Conservation (phyloP, 441 rosid genomes). For the Brassica hybrid region DNA sequence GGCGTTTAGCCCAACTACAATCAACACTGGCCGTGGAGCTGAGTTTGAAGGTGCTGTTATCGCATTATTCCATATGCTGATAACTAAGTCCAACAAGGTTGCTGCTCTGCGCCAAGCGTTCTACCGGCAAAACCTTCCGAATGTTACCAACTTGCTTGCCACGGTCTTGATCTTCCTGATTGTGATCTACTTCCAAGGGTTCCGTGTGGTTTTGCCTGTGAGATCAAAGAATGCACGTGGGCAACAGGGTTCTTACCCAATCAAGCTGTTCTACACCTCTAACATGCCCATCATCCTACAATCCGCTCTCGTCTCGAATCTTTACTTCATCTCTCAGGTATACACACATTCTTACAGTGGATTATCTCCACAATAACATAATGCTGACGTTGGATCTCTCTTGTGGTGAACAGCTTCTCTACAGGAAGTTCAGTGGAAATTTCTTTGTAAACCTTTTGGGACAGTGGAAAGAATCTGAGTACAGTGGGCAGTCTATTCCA, state of each 20-base stretch:
- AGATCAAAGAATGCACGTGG: slow-evolving; percentile 49
- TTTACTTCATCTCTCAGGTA: slow-evolving; percentile 97
- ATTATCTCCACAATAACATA: background rate
- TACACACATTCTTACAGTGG: background rate
- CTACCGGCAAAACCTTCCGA: slow-evolving; percentile 96
- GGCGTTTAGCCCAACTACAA: slow-evolving; percentile 95
- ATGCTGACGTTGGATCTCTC: slow-evolving; percentile 12
- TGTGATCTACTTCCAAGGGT: slow-evolving; percentile 49
- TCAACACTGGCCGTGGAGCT: too few relatives aligned
- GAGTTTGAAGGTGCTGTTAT: slow-evolving; percentile 98
- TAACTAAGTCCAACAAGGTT: slow-evolving; percentile 83
- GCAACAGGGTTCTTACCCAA: slow-evolving; percentile 95
- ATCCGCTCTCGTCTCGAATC: slow-evolving; percentile 91
- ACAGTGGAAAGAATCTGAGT: too few relatives aligned
- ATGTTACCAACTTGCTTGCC: slow-evolving; percentile 83
- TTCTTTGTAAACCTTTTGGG: too few relatives aligned
- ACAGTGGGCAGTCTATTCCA: slow-evolving; percentile 86
- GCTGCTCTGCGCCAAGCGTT: slow-evolving; percentile 90
- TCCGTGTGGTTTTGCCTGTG: slow-evolving; percentile 45
- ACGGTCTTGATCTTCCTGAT: too few relatives aligned
- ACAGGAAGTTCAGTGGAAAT: too few relatives aligned
- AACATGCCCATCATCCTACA: too few relatives aligned
- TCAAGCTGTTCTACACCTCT: too few relatives aligned
- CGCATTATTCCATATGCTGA: slow-evolving; percentile 83
- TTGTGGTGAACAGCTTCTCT: slow-evolving; percentile 54